Base-by-base conservation (phyloP, 305 asterid genomes). In the Ajuga reptans region DNA sequence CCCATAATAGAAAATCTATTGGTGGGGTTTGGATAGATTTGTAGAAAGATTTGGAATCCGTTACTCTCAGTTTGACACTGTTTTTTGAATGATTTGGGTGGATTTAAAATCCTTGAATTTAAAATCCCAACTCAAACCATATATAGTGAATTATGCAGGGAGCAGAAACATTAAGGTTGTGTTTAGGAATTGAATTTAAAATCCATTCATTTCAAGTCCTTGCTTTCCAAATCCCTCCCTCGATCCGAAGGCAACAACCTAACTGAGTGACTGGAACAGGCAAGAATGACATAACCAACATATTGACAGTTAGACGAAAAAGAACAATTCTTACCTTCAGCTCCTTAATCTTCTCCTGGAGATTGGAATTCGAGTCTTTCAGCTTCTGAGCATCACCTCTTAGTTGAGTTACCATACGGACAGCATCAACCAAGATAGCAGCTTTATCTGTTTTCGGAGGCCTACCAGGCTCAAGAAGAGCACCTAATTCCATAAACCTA, bases 381-480 rank as follows among this genome's bases (percentile, higher is more conserved):
- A 92, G 85, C 82, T 92, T 84, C 82, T 86, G 88, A 72, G 97
- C 79, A 72, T 92, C 97, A 52, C 83, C 84, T 56, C 92, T 80
- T 49, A 92, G 84, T 68, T 87, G 97, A 81, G 89, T 83, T 66
- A 92, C 96, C 83, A 90, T 82, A 53, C 92, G 95, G 58, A 89
- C 86, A 68, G 98, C 96, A 80, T 92, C 98, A 55, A 81, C 87
- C 81, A 90, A 84, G 72, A 88, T 81, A 67, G 95, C 90, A 76
- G 96, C 82, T 84, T 92, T 92, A 68, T 92, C 98, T 33, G 95
- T 84, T 82, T 92, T 90, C 31, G 88, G 96, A 68, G 96, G 95
- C 80, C 84, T 90, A 56, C 95, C 97, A 9, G 98, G 96, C 83
- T 92, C 97, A 79, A 92, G 92, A 69, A 92, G 82, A 78, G 93